A percentile compares a stretch with the other conserved stretches of the same genome.
Evolutionary conservation across 106 monocot species (phyloP).

Genomic region (Triglochin maritima): DNA sequence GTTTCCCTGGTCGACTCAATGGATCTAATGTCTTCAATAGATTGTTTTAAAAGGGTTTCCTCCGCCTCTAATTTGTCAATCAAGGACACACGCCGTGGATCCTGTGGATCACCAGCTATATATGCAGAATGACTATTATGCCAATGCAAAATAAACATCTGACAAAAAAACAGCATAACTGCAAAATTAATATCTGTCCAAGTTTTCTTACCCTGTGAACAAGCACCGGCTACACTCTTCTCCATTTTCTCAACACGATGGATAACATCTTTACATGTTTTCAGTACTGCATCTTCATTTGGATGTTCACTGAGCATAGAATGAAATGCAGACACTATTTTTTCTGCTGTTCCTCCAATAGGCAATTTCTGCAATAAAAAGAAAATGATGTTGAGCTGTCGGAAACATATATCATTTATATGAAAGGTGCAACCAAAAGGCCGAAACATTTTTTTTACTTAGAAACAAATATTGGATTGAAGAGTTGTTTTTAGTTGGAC

Average conservation of each 20-base stretch:
- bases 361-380: slow-evolving; percentile 62
- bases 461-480: too few species aligned
- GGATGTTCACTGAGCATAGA: slow-evolving; percentile 49
- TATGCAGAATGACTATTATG: too few species aligned
- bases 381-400: not conserved
- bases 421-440: too few species aligned
- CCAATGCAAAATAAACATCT: not conserved
- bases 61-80: slow-evolving; percentile 53
- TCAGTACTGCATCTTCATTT: slow-evolving; percentile 60
- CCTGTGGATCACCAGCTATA: slow-evolving; percentile 13
- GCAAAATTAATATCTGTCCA: too few species aligned
- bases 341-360: slow-evolving; percentile 83
- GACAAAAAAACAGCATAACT: not conserved
- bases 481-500: too few species aligned
- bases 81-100: slow-evolving; percentile 51
- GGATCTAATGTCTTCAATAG: slow-evolving; percentile 58
- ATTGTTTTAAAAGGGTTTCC: slow-evolving; percentile 48
- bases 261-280: slow-evolving; percentile 51
- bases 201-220: slow-evolving; percentile 24
- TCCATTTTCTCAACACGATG: slow-evolving; percentile 65
- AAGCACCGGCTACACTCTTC: slow-evolving; percentile 74
- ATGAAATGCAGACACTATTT: slow-evolving; percentile 85
- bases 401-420: too few species aligned
- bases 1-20: slow-evolving; percentile 49
- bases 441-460: too few species aligned